Percentiles rank a stretch among this genome's conserved stretches.
These are phyloP conservation scores for Diaporthe citrichinensis DNA, from an alignment of 2,329 filamentous ascomycete species.

Conservation along the genomic window DNA sequence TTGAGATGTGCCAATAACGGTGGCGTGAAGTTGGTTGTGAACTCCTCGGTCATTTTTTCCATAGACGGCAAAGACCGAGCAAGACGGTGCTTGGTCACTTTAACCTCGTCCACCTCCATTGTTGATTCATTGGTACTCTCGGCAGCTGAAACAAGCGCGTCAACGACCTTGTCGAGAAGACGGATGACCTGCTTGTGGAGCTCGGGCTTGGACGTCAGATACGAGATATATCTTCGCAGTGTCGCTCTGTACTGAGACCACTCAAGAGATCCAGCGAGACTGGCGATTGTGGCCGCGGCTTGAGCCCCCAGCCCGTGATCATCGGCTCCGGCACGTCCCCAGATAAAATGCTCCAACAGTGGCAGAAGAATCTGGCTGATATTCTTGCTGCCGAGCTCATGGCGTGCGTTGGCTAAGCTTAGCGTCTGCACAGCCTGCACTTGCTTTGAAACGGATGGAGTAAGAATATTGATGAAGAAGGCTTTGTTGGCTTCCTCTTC, in stretches of 20 bases:
- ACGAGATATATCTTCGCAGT: conserved; percentile 86
- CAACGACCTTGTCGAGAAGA: conserved; percentile 84
- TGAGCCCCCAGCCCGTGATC: conserved; percentile 91
- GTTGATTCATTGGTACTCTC: conserved; percentile 50
- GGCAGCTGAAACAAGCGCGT: conserved; percentile 76
- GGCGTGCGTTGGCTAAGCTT: conserved; percentile 74
- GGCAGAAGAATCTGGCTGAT: conserved; percentile 91
- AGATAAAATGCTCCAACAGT: conserved; percentile 93
- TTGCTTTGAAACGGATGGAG: conserved; percentile 89
- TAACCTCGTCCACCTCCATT: conserved; percentile 58
- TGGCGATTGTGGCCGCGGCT: conserved; percentile 84
- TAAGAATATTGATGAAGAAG: conserved; percentile 94
- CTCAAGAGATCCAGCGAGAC: conserved; percentile 81
- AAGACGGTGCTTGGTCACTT: conserved; percentile 60
- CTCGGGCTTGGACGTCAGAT: conserved; percentile 84
- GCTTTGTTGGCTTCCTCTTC: conserved; percentile 78
- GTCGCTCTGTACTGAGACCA: conserved; percentile 93
- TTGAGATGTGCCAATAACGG: conserved; percentile 88
- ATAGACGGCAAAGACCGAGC: conserved; percentile 75
- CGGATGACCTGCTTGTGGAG: conserved; percentile 88
- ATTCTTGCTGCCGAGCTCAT: conserved; percentile 80
- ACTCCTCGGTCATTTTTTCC: conserved; percentile 78
- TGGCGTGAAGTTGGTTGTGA: conserved; percentile 82
- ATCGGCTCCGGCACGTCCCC: conserved; percentile 81
- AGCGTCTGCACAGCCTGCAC: conserved; percentile 86